Base-by-base conservation (phyloP, 78 protist genomes). In the Dictyostelium citrinum region DNA sequence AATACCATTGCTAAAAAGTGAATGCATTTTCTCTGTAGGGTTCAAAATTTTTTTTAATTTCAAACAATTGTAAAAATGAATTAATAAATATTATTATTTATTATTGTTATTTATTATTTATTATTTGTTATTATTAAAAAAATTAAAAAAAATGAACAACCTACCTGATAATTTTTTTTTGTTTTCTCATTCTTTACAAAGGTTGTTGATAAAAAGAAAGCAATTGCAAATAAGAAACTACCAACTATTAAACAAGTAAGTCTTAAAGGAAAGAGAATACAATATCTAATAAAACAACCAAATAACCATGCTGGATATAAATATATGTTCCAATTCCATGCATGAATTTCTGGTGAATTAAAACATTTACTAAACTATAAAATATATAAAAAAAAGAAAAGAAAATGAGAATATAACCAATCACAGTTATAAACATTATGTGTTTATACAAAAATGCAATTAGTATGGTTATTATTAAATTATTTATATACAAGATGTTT, bases 301-400 rank as follows among this genome's bases (percentile, higher is more conserved):
- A 97, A 31, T 33, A 85, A 10, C 97, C 97, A 97, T 64, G 84
- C 76, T 16, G 96, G 95, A 37, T 92, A 94, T 27, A 97, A 83
- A 84, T 84, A 96, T 9, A 84, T 27, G 51, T 96, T 97, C 95
- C 91, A 97, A 83, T 97, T 97, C 98, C 98, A 97, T 51, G 92
- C 84, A 46, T 31, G 46, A 3, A 46, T 68, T 46, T 33, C 81
- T 27, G 70, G 81, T 43, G 79, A 31, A 14, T 72, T 82, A 29
- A 96, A 96, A 86, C 97, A 95, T 60, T 81, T 49, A 17, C 96
- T 96, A 71, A 96, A 96, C 27, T 55, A 55, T 20, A 20, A 20
- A 20, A 20, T 0, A 49, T 10, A 45, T 7, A 45, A 14, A 49
- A 49, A 49, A 49, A 12, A 49, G 4, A 49, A 39, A 5, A 39